Conservation (phyloP, 192 early-diverging fungal species). For the Martensiomyces pterosporus region DNA sequence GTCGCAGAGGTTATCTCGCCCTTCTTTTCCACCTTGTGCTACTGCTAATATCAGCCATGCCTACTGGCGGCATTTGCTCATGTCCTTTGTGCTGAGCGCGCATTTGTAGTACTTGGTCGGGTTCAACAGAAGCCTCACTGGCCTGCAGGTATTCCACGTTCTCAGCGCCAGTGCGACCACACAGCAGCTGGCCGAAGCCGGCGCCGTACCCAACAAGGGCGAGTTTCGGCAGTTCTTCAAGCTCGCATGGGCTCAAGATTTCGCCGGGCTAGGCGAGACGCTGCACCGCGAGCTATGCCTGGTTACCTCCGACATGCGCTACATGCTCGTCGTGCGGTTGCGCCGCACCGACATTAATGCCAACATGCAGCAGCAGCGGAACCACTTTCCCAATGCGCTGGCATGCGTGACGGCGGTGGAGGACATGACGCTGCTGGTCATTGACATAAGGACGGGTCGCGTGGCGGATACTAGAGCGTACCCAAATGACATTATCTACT, state of each 20-base stretch:
- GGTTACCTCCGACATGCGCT: conserved; percentile 21
- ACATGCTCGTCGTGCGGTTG: conserved; percentile 30
- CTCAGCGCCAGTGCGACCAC: conserved; percentile 20
- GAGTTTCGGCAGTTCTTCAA: conserved; percentile 45
- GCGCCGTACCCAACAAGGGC: conserved; percentile 16
- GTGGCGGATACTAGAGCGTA: conserved; percentile 38
- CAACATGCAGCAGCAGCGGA: not conserved
- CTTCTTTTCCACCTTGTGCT: too few species aligned
- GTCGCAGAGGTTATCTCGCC: too few species aligned
- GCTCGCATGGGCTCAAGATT: conserved; percentile 35
- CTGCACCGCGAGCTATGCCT: conserved; percentile 48
- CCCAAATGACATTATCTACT: conserved; percentile 32
- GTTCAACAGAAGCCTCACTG: conserved; percentile 35
- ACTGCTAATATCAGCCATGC: too few species aligned
- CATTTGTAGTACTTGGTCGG: conserved; percentile 37
- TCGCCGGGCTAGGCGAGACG: conserved; percentile 26
- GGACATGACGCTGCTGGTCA: conserved; percentile 37
- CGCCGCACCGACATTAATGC: conserved; percentile 6
- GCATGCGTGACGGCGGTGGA: conserved; percentile 33
- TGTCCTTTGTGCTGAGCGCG: too few species aligned
- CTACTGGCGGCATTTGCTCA: too few species aligned
- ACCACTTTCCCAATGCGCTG: conserved; percentile 20
- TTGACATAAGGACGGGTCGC: conserved; percentile 21
- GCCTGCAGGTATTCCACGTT: conserved; percentile 35
- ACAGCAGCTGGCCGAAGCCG: conserved; percentile 16